Base-by-base conservation (phyloP, 2,329 filamentous ascomycete species). In the Fusarium sp. region DNA sequence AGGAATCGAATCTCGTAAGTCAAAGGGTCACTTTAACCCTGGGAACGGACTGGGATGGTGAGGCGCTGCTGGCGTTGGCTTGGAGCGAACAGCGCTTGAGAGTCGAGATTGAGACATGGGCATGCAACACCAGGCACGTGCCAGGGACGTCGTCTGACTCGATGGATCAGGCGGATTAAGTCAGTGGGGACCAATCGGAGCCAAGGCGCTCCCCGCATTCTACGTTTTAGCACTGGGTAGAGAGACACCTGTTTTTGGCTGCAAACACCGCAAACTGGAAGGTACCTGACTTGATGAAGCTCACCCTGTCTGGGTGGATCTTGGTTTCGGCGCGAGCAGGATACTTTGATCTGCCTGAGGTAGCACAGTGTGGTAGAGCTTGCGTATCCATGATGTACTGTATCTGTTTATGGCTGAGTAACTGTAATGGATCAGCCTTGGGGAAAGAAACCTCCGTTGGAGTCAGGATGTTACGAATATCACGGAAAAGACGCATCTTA, bases 81-180 rank as follows among this genome's bases (percentile, higher is more conserved):
- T 70, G 64, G 68, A 57, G 55, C 50, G 60, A 57, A 35, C 44
- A 54, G 69, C 41, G 59, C 64, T 60, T 70, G 49, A 64, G 59
- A 44, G 33, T 61, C 38, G 44, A 63, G 30, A 60, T 65, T 72
- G 71, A 74, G 69, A 74, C 71, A 74, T 55, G 57, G 58, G 60
- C 64, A 63, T 66, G 64, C 56, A 64, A 75, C 49, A 54, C 40
- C 42, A 64, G 73, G 75, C 75, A 77, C 75, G 75, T 77, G 75
- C 75, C 67, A 73, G 75, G 73, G 73, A 73, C 70, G 75, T 77
- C 75, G 75, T 77, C 75, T 77, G 75, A 77, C 75, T 77, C 60
- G 67, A 75, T 74, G 72, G 75, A 77, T 77, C 75, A 77, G 73
- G 75, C 74, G 75, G 75, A 73, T 70, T 68, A 40, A 35, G 53